Conservation (phyloP, 192 early-diverging fungal genomes). For the Allomyces arbusculus region DNA sequence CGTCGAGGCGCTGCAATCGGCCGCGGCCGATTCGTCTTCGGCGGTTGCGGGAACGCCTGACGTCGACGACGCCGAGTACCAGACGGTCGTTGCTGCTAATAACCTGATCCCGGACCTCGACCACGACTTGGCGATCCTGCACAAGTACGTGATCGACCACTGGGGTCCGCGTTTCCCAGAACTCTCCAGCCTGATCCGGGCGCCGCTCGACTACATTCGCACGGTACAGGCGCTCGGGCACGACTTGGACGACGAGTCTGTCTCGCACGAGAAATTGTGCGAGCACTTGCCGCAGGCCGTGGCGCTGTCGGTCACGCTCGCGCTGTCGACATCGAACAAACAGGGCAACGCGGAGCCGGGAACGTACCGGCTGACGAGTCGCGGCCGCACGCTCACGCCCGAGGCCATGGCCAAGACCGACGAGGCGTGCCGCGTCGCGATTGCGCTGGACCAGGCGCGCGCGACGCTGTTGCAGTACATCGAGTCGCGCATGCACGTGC, state of each 20-base stretch:
- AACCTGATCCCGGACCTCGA: conserved; percentile 66
- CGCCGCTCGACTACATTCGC: conserved; percentile 71
- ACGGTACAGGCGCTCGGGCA: conserved; percentile 33
- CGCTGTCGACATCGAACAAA: not conserved
- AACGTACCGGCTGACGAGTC: conserved; percentile 22
- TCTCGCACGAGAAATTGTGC: not conserved
- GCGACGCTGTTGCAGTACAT: conserved; percentile 66
- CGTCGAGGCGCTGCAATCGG: not conserved
- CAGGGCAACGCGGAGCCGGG: conserved; percentile 32
- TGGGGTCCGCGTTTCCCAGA: conserved; percentile 80
- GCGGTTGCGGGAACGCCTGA: conserved; percentile 2
- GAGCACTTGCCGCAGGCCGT: not conserved
- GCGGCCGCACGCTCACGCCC: conserved; percentile 1
- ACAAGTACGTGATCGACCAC: conserved; percentile 82
- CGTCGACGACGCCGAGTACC: conserved; percentile 78
- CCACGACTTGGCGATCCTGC: conserved; percentile 67
- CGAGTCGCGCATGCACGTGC: conserved; percentile 69
- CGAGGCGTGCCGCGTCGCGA: conserved; percentile 1
- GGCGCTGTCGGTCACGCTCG: not conserved
- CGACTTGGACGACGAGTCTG: not conserved
- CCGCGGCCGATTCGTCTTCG: not conserved
- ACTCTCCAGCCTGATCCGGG: conserved; percentile 70
- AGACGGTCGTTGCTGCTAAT: conserved; percentile 67
- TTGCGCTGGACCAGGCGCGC: conserved; percentile 38
- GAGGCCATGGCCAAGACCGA: not conserved